Conservation (phyloP, 805 yeast genomes). For the Candida peoriensis region DNA sequence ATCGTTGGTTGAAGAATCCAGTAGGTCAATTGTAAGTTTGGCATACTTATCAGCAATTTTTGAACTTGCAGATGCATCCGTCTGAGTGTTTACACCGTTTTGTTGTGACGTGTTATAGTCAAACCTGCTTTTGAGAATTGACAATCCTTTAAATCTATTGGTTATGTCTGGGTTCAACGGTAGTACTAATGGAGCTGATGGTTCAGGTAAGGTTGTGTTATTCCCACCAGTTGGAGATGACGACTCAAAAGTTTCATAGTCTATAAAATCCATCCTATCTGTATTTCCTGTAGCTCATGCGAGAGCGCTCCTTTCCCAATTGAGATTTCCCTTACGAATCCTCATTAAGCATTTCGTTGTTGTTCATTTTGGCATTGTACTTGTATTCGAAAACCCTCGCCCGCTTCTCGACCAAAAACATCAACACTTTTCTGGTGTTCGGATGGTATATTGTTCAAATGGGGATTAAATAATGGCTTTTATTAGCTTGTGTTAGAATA, state of each 20-base stretch:
- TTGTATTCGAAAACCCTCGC: too few relatives aligned
- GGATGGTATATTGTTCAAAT: too few relatives aligned
- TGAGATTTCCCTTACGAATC: too few relatives aligned
- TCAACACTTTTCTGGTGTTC: too few relatives aligned
- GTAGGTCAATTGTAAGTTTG: conserved; percentile 36
- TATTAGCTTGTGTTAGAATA: too few relatives aligned
- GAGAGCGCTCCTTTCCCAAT: too few relatives aligned
- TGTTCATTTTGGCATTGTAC: too few relatives aligned
- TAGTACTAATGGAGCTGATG: conserved; percentile 35
- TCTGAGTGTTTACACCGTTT: conserved; percentile 1
- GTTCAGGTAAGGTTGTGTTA: conserved; percentile 25
- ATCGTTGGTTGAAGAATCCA: conserved; percentile 18
- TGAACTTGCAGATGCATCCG: conserved; percentile 6
- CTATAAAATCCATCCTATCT: conserved; percentile 24
- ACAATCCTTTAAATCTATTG: conserved; percentile 33
- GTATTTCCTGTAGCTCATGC: too few relatives aligned
- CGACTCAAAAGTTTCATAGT: conserved; percentile 19
- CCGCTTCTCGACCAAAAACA: too few relatives aligned
- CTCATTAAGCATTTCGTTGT: too few relatives aligned
- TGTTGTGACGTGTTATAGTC: background rate
- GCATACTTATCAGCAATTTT: conserved; percentile 45
- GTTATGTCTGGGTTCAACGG: conserved; percentile 31
- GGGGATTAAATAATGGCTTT: too few relatives aligned
- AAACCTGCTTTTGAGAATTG: conserved; percentile 27
- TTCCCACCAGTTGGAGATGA: background rate